phyloP scores from a whole-genome alignment of 257 asterid genomes.

The Voacanga thouarsii region DNA sequence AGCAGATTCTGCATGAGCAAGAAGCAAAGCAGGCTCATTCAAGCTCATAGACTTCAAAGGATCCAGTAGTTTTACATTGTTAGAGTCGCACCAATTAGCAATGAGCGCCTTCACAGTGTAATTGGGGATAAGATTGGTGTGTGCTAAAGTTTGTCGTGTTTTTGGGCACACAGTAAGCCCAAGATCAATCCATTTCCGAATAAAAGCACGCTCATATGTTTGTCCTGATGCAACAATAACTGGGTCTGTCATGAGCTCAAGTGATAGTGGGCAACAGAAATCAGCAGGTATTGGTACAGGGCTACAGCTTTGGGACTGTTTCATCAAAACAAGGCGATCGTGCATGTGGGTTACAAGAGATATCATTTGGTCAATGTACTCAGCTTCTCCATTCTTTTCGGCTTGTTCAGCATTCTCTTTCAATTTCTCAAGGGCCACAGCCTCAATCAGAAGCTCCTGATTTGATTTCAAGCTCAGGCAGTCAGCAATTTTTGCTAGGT shows the following conservation, averaged over 20 bases:
- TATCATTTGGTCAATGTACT: conserved; percentile 66
- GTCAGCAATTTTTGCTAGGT: conserved; percentile 55
- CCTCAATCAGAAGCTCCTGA: conserved; percentile 77
- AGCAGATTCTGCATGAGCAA: conserved; percentile 49
- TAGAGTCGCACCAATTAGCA: conserved; percentile 73
- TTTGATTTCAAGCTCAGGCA: conserved; percentile 66
- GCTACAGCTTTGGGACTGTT: conserved; percentile 60
- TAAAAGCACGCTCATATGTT: conserved; percentile 84
- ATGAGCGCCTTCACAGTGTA: conserved; percentile 85
- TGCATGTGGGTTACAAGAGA: conserved; percentile 75
- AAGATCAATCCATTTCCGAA: conserved; percentile 79
- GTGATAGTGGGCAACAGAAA: conserved; percentile 87
- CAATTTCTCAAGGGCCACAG: conserved; percentile 84
- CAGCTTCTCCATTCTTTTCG: conserved; percentile 60
- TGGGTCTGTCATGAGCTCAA: conserved; percentile 89
- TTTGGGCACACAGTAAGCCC: conserved; percentile 88
- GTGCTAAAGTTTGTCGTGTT: conserved; percentile 76
- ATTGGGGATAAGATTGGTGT: conserved; percentile 77
- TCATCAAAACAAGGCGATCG: conserved; percentile 62
- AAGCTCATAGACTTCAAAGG: conserved; percentile 47
- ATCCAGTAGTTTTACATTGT: conserved; percentile 72
- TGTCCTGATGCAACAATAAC: conserved; percentile 90
- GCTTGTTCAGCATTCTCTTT: conserved; percentile 80
- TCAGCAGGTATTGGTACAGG: conserved; percentile 74
- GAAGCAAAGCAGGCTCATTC: conserved; percentile 61